These are phyloP conservation scores for Populus trichocarpa DNA, from an alignment of 441 rosid species.

Conservation along the genomic window DNA sequence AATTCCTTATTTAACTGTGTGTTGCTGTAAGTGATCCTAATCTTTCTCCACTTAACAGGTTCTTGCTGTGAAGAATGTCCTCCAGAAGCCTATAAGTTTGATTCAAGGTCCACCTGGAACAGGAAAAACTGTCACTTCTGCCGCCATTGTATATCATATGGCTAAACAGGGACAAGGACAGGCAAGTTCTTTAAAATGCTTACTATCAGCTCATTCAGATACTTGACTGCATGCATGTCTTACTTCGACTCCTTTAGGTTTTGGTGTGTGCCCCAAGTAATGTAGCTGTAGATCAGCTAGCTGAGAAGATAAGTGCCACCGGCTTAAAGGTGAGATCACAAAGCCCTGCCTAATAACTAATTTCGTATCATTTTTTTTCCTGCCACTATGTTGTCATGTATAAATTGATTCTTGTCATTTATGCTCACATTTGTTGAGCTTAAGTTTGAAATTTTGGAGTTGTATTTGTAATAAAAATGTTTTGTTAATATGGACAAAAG, in stretches of 20 bases:
- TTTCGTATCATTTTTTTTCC: background rate
- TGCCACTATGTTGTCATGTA: background rate
- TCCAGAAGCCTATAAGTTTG: slow-evolving; percentile 96
- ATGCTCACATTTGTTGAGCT: background rate
- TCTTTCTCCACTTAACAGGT: slow-evolving; percentile 42
- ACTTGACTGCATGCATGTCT: slow-evolving; percentile 7
- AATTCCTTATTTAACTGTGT: background rate
- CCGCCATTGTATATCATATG: slow-evolving; percentile 99
- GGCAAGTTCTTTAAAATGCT: slow-evolving; percentile 34
- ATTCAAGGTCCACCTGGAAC: slow-evolving; percentile 99
- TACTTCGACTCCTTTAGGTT: slow-evolving; percentile 48
- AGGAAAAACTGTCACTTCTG: slow-evolving; percentile 99
- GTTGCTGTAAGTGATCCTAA: background rate
- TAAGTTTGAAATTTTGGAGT: background rate
- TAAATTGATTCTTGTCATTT: background rate
- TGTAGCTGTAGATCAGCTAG: slow-evolving; percentile 99
- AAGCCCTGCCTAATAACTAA: background rate
- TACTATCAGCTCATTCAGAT: slow-evolving; percentile 11
- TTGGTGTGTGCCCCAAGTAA: slow-evolving; percentile 99
- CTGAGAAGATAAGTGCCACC: slow-evolving; percentile 98
- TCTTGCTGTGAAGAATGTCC: slow-evolving; percentile 97
- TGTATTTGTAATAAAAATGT: background rate
- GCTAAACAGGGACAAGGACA: slow-evolving; percentile 99
- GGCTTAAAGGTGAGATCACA: slow-evolving; percentile 75
- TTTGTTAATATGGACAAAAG: background rate